Evolutionary conservation across 2,329 filamentous ascomycete genomes (phyloP), one percentile per base, ranked within the genome.

Genomic region (Furcasterigmium furcatum): DNA sequence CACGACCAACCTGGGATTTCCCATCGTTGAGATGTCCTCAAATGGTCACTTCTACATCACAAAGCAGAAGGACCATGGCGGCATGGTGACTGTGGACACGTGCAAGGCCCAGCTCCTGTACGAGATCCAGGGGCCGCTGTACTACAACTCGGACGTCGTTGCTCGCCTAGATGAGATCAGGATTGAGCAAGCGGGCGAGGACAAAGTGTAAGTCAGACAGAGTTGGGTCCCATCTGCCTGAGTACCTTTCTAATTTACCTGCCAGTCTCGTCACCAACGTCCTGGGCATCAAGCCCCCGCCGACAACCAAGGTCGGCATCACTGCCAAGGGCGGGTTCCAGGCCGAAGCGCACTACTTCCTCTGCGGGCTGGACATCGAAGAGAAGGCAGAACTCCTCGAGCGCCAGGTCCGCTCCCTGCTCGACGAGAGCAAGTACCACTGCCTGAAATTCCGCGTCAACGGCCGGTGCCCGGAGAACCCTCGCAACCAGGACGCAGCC

Each of bases 1-100:
- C 14, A 29, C 29, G 10, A 16, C 44, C 12, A 66, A 73, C 41
- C 63, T 73, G 16, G 67, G 72, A 4, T 74, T 72, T 39, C 73
- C 72, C 1, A 77, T 80, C 46, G 73, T 69, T 1, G 74, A 78
- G 43, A 61, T 80, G 13, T 66, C 63, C 4, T 54, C 21, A 0
- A 66, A 71, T 47, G 76, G 76, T 0, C 63, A 61, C 2, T 73
- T 66, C 22, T 59, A 72, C 14, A 63, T 79, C 22, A 75, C 72
- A 3, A 79, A 76, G 49, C 73, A 77, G 47, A 58, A 63, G 8
- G 56, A 55, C 2, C 67, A 60, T 8, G 64, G 67, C 14, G 70
- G 68, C 1, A 51, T 65, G 20, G 58, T 70, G 4, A 64, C 51
- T 13, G 32, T 57, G n/a, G 58, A 62, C 2, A 67, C 62, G 1